Conservation (phyloP, 2,329 filamentous ascomycete species). For the Botrytis porri region DNA sequence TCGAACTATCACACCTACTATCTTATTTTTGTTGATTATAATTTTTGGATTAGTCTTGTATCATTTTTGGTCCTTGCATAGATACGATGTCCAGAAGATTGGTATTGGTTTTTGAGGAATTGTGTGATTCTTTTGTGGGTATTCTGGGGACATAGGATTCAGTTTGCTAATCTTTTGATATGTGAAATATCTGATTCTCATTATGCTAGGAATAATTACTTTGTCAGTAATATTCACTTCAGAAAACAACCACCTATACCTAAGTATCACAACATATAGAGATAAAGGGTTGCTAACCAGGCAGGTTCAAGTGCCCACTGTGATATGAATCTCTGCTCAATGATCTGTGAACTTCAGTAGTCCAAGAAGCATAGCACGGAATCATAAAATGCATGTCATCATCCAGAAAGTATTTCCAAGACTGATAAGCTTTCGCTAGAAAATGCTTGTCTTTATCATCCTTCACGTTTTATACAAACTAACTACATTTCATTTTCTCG, state of each 20-base stretch:
- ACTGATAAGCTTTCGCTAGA: neutral
- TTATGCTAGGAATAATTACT: accelerated
- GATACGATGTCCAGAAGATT: neutral
- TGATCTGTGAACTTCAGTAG: neutral
- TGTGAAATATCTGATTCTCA: accelerated
- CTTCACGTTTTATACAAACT: neutral
- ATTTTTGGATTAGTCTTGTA: too few relatives aligned
- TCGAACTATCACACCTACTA: neutral
- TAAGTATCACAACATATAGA: neutral
- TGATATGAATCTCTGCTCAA: neutral
- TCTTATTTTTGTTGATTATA: neutral
- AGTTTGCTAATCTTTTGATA: too few relatives aligned
- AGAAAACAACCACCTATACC: neutral
- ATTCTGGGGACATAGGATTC: neutral
- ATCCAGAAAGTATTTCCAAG: neutral
- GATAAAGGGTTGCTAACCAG: neutral
- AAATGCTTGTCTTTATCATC: neutral
- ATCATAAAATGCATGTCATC: neutral
- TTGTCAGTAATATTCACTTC: neutral
- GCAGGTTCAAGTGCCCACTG: neutral
- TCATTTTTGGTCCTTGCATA: neutral
- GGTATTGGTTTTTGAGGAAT: neutral
- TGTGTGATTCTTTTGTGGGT: neutral
- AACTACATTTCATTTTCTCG: neutral
- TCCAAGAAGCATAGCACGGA: neutral